phyloP scores from a whole-genome alignment of 331 rosid genomes.

The Rosa hybrid region DNA sequence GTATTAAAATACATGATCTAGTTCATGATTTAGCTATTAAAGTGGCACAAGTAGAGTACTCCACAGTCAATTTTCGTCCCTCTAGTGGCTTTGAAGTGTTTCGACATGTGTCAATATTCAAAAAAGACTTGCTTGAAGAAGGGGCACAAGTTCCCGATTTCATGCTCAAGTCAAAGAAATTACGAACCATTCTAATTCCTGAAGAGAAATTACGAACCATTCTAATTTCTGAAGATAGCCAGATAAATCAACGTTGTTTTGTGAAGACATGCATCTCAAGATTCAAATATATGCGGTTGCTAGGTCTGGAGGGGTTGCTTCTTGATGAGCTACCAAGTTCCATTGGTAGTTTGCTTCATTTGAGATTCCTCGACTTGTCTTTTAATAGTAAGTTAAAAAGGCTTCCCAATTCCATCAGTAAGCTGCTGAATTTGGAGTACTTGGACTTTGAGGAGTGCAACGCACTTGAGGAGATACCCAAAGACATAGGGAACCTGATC shows the following conservation, averaged over 20 bases:
- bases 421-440: not conserved
- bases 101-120: not conserved
- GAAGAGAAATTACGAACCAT: not conserved
- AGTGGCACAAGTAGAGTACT: not conserved
- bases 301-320: not conserved
- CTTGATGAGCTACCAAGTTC: not conserved
- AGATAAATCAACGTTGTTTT: not conserved
- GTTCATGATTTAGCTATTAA: not conserved
- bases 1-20: not conserved
- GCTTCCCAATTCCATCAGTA: not conserved
- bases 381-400: not conserved
- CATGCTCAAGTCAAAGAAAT: not conserved
- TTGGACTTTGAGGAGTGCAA: not conserved
- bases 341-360: not conserved
- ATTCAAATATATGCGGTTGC: not conserved
- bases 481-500: slow-evolving; percentile 11
- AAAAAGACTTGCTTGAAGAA: not conserved
- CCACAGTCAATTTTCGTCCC: no score
- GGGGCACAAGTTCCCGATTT: not conserved
- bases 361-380: slow-evolving; percentile 10
- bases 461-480: not conserved
- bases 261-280: not conserved
- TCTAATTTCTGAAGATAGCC: no score
- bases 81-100: not conserved
- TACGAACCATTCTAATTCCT: not conserved